Percentiles rank a stretch among this genome's conserved stretches.
phyloP scores from a whole-genome alignment of 192 early-diverging fungal genomes.

The Ambispora gerdemannii region DNA sequence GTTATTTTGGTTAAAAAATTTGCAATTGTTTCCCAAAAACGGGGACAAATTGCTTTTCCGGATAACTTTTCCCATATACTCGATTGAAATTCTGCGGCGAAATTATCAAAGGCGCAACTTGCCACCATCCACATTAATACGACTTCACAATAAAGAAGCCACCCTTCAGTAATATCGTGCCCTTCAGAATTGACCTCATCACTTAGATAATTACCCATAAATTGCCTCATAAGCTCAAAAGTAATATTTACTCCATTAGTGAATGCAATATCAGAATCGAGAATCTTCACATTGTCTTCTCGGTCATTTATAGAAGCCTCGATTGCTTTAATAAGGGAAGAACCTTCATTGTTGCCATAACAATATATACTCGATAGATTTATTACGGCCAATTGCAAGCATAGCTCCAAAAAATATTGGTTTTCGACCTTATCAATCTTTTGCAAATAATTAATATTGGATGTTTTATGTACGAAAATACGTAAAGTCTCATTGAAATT shows the following conservation, averaged over 20 bases:
- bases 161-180: conserved; percentile 30
- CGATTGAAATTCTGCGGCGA: conserved; percentile 20
- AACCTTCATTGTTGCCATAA: conserved; percentile 42
- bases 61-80: conserved; percentile 33
- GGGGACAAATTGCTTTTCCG: conserved; percentile 25
- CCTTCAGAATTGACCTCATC: conserved; percentile 12
- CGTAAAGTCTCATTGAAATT: conserved; percentile 39
- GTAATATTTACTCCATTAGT: conserved; percentile 39
- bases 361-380: conserved; percentile 49
- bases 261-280: conserved; percentile 33
- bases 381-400: conserved; percentile 46
- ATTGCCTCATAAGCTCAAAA: conserved; percentile 38
- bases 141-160: conserved; percentile 48
- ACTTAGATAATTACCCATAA: conserved; percentile 38
- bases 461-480: conserved; percentile 33
- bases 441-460: conserved; percentile 2
- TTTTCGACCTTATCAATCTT: not conserved
- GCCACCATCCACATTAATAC: conserved; percentile 53
- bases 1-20: conserved; percentile 38
- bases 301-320: conserved; percentile 16
- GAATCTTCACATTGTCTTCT: conserved; percentile 1
- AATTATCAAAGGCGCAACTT: conserved; percentile 35
- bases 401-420: conserved; percentile 40
- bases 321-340: conserved; percentile 33
- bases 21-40: conserved; percentile 38